phyloP scores from a whole-genome alignment of 371 early-diverging fungal genomes.

The Actinomortierella ambigua region DNA sequence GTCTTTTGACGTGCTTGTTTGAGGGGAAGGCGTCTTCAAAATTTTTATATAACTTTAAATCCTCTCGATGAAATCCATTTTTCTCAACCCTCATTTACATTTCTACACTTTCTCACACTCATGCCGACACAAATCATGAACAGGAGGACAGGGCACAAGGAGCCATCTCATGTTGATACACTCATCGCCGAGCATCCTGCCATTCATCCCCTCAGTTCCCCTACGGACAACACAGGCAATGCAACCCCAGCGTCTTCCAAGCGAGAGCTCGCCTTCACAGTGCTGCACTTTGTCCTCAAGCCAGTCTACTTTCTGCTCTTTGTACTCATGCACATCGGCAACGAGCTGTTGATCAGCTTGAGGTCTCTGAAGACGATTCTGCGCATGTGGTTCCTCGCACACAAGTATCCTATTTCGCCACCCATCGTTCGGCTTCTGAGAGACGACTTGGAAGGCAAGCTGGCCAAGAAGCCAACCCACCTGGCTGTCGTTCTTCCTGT shows the following conservation, averaged over 20 bases:
- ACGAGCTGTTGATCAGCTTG: conserved; percentile 21
- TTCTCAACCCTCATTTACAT: too few relatives aligned
- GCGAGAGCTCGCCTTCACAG: background rate
- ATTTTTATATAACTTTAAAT: too few relatives aligned
- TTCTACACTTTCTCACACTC: too few relatives aligned
- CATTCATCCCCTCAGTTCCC: conserved; percentile 9
- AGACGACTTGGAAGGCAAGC: conserved; percentile 12
- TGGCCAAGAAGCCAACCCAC: conserved; percentile 29
- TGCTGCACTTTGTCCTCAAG: conserved; percentile 27
- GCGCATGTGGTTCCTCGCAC: conserved; percentile 29
- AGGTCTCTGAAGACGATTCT: conserved; percentile 27
- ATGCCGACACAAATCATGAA: too few relatives aligned
- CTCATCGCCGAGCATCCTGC: conserved; percentile 21
- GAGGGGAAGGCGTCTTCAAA: too few relatives aligned
- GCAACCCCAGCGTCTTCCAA: background rate
- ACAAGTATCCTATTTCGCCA: conserved; percentile 27
- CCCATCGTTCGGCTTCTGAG: conserved; percentile 19
- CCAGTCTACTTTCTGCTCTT: conserved; percentile 36
- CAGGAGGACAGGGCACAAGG: too few relatives aligned
- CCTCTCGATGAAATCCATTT: too few relatives aligned
- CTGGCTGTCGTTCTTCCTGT: conserved; percentile 27
- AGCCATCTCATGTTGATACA: background rate
- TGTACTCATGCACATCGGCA: conserved; percentile 25
- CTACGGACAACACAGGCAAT: background rate
- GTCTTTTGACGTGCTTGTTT: too few relatives aligned